A percentile compares a stretch with the other conserved stretches of the same genome.
Evolutionary conservation across 352 stramenopile species (phyloP).

Genomic region (Phytophthora pistaciae): DNA sequence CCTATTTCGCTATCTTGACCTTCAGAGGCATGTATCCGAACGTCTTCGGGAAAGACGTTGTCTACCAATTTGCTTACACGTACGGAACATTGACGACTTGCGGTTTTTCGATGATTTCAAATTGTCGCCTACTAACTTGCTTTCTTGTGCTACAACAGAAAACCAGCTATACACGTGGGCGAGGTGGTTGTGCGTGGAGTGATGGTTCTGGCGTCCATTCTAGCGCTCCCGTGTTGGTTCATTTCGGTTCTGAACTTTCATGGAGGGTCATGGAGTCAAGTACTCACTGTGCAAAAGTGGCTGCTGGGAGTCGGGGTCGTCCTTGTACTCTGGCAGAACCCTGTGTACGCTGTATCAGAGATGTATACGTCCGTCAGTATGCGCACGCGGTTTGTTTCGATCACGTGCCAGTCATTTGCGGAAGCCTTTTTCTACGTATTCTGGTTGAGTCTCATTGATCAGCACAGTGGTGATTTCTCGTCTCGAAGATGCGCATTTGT

Average conservation of each 20-base stretch:
- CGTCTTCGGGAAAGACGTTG: constrained; percentile 65
- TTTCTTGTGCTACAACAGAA: constrained; percentile 44
- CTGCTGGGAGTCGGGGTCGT: constrained; percentile 73
- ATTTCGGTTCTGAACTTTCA: constrained; percentile 71
- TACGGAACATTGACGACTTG: constrained; percentile 45
- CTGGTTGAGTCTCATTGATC: constrained; percentile 86
- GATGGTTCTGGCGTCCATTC: constrained; percentile 66
- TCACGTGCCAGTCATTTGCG: constrained; percentile 74
- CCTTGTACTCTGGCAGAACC: constrained; percentile 87
- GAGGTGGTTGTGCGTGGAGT: constrained; percentile 72
- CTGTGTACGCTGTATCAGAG: constrained; percentile 72
- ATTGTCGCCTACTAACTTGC: neutral
- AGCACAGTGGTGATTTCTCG: constrained; percentile 59
- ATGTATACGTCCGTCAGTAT: constrained; percentile 62
- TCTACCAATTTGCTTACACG: constrained; percentile 87
- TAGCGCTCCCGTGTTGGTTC: constrained; percentile 78
- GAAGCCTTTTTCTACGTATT: constrained; percentile 83
- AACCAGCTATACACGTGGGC: constrained; percentile 71
- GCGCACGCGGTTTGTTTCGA: constrained; percentile 72
- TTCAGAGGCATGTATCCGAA: constrained; percentile 85
- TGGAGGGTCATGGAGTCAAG: constrained; percentile 51
- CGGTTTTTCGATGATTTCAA: neutral
- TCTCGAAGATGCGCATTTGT: constrained; percentile 31
- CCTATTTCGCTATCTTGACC: constrained; percentile 66
- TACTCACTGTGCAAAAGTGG: constrained; percentile 80